Evolutionary conservation across 306 rosid genomes (phyloP), one percentile per base, ranked within the genome.

Genomic region (Erythrophleum fordii): DNA sequence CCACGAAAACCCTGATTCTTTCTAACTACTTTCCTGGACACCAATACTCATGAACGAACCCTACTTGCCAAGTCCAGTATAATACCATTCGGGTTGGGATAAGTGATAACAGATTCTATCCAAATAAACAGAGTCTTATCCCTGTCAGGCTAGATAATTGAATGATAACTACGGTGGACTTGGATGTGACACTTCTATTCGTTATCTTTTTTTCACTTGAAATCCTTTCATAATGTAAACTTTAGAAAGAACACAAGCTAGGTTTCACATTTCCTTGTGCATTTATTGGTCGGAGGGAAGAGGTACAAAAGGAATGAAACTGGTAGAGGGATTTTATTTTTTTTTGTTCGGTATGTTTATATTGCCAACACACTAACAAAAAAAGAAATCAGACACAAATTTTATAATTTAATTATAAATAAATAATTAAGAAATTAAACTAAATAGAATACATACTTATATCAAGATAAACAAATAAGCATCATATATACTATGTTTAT

Each of bases 1-100:
- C 72, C 72, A 66, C 72, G 39, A 66, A 66, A n/a, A 11, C 3
- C 29, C 16, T 9, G 17, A 66, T 66, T 66, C 70, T 65, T 35
- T 35, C 0, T 9, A 65, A n/a, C 72, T 6, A 1, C 3, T 0
- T 18, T 7, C 45, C 25, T 34, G 13, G 6, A 0, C 23, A 3
- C 14, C 29, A 23, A n/a, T 66, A 4, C 18, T 37, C 9, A 66
- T 66, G 49, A 66, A 23, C 18, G 9, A 11, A 37, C 46, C 72
- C 49, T 37, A n/a, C n/a, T 66, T 66, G n/a, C 49, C 49, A 66
- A 35, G 28, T 0, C 46, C n/a, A 34, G 35, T n/a, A n/a, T n/a
- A 65, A 17, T 14, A 20, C 12, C 45, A 2, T 64, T 18, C 25
- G 11, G 28, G 49, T n/a, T n/a, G 8, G n/a, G 28, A 41, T 39